Evolutionary conservation across 345 rosid genomes (phyloP), one percentile per base, ranked within the genome.

Genomic region (Gossypium anomalum): DNA sequence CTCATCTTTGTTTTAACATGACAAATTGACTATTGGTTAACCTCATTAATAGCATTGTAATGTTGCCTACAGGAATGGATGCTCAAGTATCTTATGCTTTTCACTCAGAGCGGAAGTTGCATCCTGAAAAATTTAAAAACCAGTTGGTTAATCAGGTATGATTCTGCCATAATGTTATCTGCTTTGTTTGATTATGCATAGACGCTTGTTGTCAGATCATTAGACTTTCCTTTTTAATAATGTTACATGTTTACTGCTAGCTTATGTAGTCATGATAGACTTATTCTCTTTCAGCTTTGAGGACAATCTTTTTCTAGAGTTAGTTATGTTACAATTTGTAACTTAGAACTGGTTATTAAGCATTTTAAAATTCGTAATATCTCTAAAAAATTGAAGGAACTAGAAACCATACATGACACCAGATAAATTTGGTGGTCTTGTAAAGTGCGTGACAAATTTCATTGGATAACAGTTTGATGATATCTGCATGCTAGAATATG

Each of bases 81-180:
- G 97, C 99, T 78, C 98, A 94, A 82, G 67, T 94, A 73, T 92
- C 97, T 59, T 88, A 88, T 84, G 94, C 93, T 69, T 92, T 92
- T 85, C 97, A 92, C 76, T 90, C 94, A 69, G 94, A 92, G 82
- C 80, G 97, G 61, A 92, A 84, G 85, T 60, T 85, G 80, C 93
- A 92, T 82, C 98, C 98, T 9, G 98, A 94, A 79, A 92, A 88
- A 67, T 92, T 92, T 74, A 90, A 89, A 82, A 92, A 90, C 61
- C 98, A 91, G 85, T 79, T 93, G 64, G 86, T 89, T 76, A 95
- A 95, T 85, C 99, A 95, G 99, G 99, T 94, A 85, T 25, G 10
- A 9, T 70, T 27, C 9, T 52, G 3, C 76, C 23, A n/a, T 73
- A 63, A 53, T 75, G 48, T 12, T 67, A n/a, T 27, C 5, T 25